A percentile compares a stretch with the other conserved stretches of the same genome.
phyloP scores from a whole-genome alignment of 495 filamentous ascomycete species.

The Lindgomyces ingoldianus region DNA sequence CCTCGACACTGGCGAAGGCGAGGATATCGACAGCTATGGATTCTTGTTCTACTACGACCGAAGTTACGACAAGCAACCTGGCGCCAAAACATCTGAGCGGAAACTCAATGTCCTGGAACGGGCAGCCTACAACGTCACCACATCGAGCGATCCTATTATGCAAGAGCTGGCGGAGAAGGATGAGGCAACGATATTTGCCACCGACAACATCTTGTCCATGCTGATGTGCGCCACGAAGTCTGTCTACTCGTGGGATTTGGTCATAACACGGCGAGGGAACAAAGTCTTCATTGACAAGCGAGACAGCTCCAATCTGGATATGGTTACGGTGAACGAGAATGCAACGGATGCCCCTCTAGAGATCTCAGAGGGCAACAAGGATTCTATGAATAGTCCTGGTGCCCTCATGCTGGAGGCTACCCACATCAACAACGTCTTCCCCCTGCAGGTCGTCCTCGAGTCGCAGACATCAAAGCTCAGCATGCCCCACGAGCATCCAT shows the following conservation, averaged over 20 bases:
- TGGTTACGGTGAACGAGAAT: constrained; percentile 98
- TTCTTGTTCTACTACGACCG: constrained; percentile 98
- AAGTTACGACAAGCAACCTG: constrained; percentile 85
- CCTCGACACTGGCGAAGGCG: constrained; percentile 88
- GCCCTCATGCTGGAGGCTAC: constrained; percentile 95
- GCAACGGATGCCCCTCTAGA: constrained; percentile 95
- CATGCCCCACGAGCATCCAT: constrained; percentile 88
- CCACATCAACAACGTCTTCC: constrained; percentile 99
- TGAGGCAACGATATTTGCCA: constrained; percentile 95
- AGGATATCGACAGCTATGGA: constrained; percentile 91
- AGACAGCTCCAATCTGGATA: constrained; percentile 86
- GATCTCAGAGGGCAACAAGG: constrained; percentile 87
- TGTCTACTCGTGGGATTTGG: constrained; percentile 96
- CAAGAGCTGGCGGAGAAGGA: constrained; percentile 96
- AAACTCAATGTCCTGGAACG: constrained; percentile 86
- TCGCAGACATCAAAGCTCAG: constrained; percentile 71
- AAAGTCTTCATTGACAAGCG: constrained; percentile 99
- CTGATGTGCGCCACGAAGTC: constrained; percentile 96
- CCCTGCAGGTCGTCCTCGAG: constrained; percentile 88
- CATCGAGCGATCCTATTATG: constrained; percentile 91
- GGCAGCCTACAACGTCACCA: constrained; percentile 96
- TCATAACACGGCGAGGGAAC: constrained; percentile 85
- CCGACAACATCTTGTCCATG: constrained; percentile 95
- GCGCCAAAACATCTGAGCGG: constrained; percentile 76
- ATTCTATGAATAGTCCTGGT: constrained; percentile 85